Evolutionary conservation across 495 filamentous ascomycete genomes (phyloP).

Genomic region (Alectoria sarmentosa): DNA sequence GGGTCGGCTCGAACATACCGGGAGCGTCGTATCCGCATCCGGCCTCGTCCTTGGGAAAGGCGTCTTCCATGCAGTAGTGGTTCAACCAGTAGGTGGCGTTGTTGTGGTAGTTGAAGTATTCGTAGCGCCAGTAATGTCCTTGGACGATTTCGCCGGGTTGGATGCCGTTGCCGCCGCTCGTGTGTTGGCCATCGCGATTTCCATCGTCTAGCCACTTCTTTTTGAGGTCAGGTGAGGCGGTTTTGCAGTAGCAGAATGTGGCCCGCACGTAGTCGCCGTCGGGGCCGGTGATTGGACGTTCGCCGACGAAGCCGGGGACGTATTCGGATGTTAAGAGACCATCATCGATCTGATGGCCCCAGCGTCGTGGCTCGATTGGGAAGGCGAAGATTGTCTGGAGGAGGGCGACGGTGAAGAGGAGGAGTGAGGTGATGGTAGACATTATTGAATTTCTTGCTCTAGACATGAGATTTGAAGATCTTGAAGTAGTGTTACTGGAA

Average conservation of each 20-base stretch:
- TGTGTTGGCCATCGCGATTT: background rate
- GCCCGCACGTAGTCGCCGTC: background rate
- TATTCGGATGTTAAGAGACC: background rate
- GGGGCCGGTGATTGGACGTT: background rate
- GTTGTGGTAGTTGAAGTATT: background rate
- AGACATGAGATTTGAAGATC: background rate
- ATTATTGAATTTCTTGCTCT: background rate
- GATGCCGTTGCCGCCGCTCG: background rate
- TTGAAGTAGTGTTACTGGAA: background rate
- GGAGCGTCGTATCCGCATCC: background rate
- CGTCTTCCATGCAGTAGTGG: slow-evolving; percentile 5
- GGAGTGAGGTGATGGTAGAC: background rate
- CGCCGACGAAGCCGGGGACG: background rate
- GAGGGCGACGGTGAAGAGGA: background rate
- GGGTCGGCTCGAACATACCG: background rate
- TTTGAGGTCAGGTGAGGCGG: background rate
- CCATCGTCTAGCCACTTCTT: background rate
- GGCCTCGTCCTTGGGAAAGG: background rate
- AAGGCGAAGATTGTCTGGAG: background rate
- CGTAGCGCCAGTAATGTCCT: background rate
- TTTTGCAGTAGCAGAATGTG: slow-evolving; percentile 5
- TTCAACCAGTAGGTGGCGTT: background rate
- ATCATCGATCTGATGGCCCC: background rate
- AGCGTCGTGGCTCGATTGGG: background rate
- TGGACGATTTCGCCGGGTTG: background rate